Base-by-base conservation (phyloP, 2,329 filamentous ascomycete genomes). In the Coniochaeta pulveracea region DNA sequence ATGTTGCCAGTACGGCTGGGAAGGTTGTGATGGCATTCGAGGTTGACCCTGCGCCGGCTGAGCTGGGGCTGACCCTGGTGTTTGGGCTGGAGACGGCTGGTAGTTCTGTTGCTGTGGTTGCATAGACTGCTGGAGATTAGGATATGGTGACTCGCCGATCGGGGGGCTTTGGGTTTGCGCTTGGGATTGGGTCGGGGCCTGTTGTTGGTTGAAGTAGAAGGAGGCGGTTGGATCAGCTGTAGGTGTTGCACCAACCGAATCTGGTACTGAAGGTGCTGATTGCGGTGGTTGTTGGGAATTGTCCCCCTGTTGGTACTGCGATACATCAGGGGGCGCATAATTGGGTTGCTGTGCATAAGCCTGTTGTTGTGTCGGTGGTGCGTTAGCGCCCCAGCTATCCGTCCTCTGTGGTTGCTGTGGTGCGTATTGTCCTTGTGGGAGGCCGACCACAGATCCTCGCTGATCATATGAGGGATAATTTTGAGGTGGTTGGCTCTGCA, bases 121-220 rank as follows among this genome's bases (percentile, higher is more conserved):
- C 39, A 57, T 49, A 26, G 54, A 52, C 38, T 66, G 66, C 35
- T 64, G 66, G 28, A 72, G 54, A 35, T 55, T 69, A 4, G 62
- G 69, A 43, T 75, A 75, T 0, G 68, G 63, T 3, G 69, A 69
- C n/a, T 58, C 50, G 4, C 54, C 56, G 3, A 59, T 53, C 3
- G 61, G 54, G 8, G 60, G 49, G 10, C 43, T 50, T 9, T 43
- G 49, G 50, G 48, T 54, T 26, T 47, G 56, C 19, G 54, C 51
- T 23, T 51, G 48, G 24, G 37, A 47, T 24, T 42, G 49, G 38
- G 45, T 55, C 32, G 15, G 18, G 15, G 28, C 6, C 28, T 31
- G 28, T 14, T 58, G 54, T 37, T 55, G 52, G 41, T 57, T 64
- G 45, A 72, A 74, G 50, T 80, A 81, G 45, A 72, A 78, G 8